Evolutionary conservation across 2,329 filamentous ascomycete genomes (phyloP).

Genomic region (Pseudogymnoascus sp.): DNA sequence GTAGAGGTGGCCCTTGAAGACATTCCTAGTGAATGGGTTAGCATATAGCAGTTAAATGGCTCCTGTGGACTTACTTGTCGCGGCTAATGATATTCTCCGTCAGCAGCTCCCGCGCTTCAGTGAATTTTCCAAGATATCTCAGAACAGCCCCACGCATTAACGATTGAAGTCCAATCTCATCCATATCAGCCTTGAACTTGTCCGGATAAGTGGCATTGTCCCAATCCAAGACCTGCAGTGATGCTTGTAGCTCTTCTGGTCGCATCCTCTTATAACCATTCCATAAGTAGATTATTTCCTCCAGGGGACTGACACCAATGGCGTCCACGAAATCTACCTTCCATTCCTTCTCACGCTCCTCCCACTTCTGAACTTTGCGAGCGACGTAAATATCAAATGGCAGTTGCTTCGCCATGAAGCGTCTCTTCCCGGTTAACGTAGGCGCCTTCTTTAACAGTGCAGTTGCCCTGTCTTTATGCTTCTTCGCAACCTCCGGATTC

Average conservation of each 20-base stretch:
- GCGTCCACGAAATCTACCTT: conserved; percentile 67
- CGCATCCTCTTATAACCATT: conserved; percentile 80
- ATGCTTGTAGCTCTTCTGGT: conserved; percentile 52
- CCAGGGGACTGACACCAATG: conserved; percentile 68
- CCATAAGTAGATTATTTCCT: conserved; percentile 95
- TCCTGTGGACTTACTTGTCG: conserved; percentile 43
- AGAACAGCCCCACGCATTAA: conserved; percentile 60
- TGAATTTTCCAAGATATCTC: conserved; percentile 52
- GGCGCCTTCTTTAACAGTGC: conserved; percentile 65
- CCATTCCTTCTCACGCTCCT: conserved; percentile 61
- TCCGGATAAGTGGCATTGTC: conserved; percentile 43
- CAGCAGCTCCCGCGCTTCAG: conserved; percentile 59
- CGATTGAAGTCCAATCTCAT: conserved; percentile 56
- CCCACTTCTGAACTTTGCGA: conserved; percentile 84
- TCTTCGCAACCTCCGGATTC: conserved; percentile 39
- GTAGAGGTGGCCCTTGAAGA: conserved; percentile 50
- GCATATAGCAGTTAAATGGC: not conserved
- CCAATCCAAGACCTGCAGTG: conserved; percentile 57
- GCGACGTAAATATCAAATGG: conserved; percentile 82
- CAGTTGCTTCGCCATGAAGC: conserved; percentile 79
- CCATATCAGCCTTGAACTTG: conserved; percentile 44
- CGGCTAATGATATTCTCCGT: conserved; percentile 54
- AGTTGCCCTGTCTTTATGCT: conserved; percentile 56
- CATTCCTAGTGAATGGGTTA: not conserved
- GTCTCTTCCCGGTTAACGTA: conserved; percentile 71